A percentile compares a stretch with the other conserved stretches of the same genome.
These are phyloP conservation scores for Ceratocystiopsis minuta DNA, from an alignment of 2,329 filamentous ascomycete species.

Conservation along the genomic window DNA sequence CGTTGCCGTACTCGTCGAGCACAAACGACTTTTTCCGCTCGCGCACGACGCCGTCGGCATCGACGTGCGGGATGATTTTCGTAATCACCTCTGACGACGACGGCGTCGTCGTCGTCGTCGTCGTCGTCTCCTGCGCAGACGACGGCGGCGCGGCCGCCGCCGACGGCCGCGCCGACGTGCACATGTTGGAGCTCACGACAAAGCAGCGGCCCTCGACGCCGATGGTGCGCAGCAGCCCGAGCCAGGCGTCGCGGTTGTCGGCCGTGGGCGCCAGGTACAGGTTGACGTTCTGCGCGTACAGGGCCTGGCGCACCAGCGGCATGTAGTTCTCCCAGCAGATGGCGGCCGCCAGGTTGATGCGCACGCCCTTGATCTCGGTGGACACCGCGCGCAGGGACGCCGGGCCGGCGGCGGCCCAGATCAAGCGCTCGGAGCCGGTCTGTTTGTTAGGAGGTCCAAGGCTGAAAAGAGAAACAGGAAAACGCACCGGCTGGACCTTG, in stretches of 20 bases:
- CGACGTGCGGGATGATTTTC: constrained; percentile 1
- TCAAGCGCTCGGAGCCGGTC: constrained; percentile 64
- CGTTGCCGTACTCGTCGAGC: constrained; percentile 31
- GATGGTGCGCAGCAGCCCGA: constrained; percentile 63
- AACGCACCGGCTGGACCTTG: constrained; percentile 67
- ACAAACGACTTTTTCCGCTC: constrained; percentile 17
- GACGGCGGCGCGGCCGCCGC: constrained; percentile 12
- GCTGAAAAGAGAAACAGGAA: neutral
- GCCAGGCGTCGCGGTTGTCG: constrained; percentile 69
- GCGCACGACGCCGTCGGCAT: neutral
- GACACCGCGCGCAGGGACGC: constrained; percentile 63
- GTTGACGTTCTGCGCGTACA: constrained; percentile 85
- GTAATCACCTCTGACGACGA: constrained; percentile 7
- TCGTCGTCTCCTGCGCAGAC: constrained; percentile 16
- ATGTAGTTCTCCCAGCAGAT: constrained; percentile 98
- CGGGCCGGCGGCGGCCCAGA: constrained; percentile 77
- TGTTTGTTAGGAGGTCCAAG: constrained; percentile 12
- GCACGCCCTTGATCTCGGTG: constrained; percentile 61
- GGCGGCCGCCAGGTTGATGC: constrained; percentile 64
- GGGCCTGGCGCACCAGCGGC: constrained; percentile 65
- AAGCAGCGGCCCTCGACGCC: constrained; percentile 70
- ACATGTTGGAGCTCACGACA: constrained; percentile 75
- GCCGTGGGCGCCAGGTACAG: constrained; percentile 83
- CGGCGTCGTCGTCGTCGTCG: neutral
- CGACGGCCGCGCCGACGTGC: constrained; percentile 33